These are phyloP conservation scores for Salix arbutifolia DNA, from an alignment of 345 rosid species.

Conservation along the genomic window DNA sequence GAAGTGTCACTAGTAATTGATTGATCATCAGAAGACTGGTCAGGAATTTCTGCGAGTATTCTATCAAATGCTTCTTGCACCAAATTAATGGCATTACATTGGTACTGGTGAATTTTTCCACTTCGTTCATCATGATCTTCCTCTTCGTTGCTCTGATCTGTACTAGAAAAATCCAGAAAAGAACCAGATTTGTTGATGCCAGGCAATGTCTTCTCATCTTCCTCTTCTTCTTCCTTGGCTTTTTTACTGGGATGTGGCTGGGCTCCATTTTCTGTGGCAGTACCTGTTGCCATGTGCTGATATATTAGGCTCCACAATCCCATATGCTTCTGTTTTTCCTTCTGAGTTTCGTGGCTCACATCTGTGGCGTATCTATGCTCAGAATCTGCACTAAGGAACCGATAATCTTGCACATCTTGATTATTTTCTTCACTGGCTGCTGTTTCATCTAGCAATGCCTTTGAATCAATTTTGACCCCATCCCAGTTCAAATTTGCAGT, in stretches of 20 bases:
- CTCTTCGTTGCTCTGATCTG: constrained; percentile 10
- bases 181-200: constrained; percentile 13
- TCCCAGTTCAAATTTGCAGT: constrained; percentile 18
- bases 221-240: constrained; percentile 26
- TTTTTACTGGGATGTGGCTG: constrained; percentile 24
- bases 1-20: constrained; percentile 34
- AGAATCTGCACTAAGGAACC: constrained; percentile 10
- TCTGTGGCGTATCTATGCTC: constrained; percentile 9
- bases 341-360: constrained; percentile 19
- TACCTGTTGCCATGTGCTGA: constrained; percentile 65
- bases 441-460: constrained; percentile 14
- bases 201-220: constrained; percentile 10
- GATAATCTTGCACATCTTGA: constrained; percentile 12
- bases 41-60: constrained; percentile 71
- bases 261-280: constrained; percentile 37
- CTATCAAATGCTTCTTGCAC: constrained; percentile 78
- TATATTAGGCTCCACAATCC: constrained; percentile 71
- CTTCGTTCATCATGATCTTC: constrained; percentile 31
- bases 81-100: constrained; percentile 55
- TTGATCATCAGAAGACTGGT: constrained; percentile 51
- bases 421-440: constrained; percentile 16
- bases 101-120: constrained; percentile 36
- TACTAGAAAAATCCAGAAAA: constrained; percentile 13
- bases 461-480: neutral
- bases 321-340: constrained; percentile 47